Evolutionary conservation across 1,284 basidiomycete species (phyloP).

Genomic region (Coniferiporia weirii): DNA sequence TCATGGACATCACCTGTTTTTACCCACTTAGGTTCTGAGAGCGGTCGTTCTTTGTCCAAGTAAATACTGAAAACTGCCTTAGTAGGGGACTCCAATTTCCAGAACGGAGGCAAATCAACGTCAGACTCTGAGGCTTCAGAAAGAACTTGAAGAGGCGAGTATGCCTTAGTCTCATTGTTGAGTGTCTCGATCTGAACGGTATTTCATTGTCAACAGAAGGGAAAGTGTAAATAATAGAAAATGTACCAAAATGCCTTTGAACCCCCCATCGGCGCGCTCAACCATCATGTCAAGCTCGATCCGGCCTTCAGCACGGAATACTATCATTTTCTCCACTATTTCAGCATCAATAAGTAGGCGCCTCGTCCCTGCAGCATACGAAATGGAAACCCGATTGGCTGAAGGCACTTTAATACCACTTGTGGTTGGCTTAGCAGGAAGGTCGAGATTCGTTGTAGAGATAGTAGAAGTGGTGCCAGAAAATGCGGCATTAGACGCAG

Average conservation of each 20-base stretch:
- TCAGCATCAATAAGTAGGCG: constrained; percentile 87
- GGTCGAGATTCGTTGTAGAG: constrained; percentile 19
- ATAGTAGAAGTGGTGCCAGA: constrained; percentile 47
- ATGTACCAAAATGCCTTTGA: constrained; percentile 71
- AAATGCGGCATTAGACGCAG: constrained; percentile 45
- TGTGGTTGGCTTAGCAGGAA: constrained; percentile 20
- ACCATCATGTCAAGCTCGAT: constrained; percentile 77
- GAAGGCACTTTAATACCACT: constrained; percentile 42
- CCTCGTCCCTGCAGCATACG: constrained; percentile 84
- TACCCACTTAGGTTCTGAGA: constrained; percentile 95
- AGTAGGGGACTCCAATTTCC: constrained; percentile 45
- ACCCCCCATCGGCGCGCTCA: constrained; percentile 45
- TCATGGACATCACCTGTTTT: constrained; percentile 91
- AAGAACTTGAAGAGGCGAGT: constrained; percentile 50
- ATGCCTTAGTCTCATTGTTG: constrained; percentile 66
- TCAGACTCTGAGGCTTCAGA: constrained; percentile 43
- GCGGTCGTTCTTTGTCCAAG: constrained; percentile 80
- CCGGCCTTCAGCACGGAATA: constrained; percentile 78
- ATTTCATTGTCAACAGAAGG: constrained; percentile 6
- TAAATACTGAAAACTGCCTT: constrained; percentile 56
- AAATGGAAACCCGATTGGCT: constrained; percentile 85
- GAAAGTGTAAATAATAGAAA: constrained; percentile 10
- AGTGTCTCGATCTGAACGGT: constrained; percentile 65
- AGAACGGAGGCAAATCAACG: constrained; percentile 63
- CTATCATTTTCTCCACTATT: constrained; percentile 74